Evolutionary conservation across 2,329 filamentous ascomycete genomes (phyloP), one percentile per base, ranked within the genome.

Genomic region (Colletotrichum sp.): DNA sequence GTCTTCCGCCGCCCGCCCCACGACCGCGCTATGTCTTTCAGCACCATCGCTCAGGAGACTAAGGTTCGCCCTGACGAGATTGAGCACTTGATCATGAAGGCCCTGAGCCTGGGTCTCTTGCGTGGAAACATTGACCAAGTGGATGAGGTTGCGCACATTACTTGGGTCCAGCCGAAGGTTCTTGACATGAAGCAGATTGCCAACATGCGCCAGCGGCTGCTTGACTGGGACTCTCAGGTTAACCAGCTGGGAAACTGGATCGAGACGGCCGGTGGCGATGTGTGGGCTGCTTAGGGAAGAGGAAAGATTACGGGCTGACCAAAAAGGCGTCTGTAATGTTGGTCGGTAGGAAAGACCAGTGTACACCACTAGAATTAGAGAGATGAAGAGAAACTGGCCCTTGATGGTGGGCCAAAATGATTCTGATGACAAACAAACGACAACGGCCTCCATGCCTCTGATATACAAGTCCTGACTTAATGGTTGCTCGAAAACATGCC

Each of bases 121-220:
- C 92, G 94, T 80, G 97, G 97, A 62, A 97, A 95, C 72, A 99
- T 99, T 81, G 97, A 99, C 85, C 96, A 99, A 87, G 97, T 99
- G 36, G 95, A 95, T 64, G 94, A 96, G 86, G 93, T 99, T 79
- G 97, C 97, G 59, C 93, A 96, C 83, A 98, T 99, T 86, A 96
- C 96, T 82, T 99, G 97, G 97, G 97, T 99, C 75, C 97, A 99
- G 88, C 97, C 97, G 26, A 99, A 99, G 91, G 96, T 99, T 36
- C 88, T 99, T 79, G 97, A 99, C 85, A 95, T 96, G 92, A 93
- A 92, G 86, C 97, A 99, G 89, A 98, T 99, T 81, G 95, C 94
- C 82, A 95, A 93, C 82, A 98, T 99, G 96, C 92, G 95, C 81
- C 90, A 92, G 82, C 90, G 97, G 80, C 87, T 99, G 82, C 93